Evolutionary conservation across 2,329 filamentous ascomycete genomes (phyloP).

Genomic region (Scopulariopsis brevicaulis): DNA sequence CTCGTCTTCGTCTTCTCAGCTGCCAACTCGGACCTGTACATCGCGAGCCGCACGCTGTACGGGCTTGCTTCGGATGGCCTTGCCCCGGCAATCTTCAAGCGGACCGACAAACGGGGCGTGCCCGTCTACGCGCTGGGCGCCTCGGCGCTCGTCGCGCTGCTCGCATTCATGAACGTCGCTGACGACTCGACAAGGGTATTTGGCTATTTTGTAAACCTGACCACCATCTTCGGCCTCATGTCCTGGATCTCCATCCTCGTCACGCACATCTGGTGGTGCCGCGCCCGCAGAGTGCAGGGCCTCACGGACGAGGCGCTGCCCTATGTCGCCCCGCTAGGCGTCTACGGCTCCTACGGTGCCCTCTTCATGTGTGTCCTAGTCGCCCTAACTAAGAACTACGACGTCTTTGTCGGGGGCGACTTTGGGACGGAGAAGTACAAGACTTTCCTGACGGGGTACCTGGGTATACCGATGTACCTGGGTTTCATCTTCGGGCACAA

Average conservation of each 20-base stretch:
- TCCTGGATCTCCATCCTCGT: conserved; percentile 59
- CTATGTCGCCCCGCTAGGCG: conserved; percentile 62
- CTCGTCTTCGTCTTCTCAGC: conserved; percentile 67
- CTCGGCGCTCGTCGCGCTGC: conserved; percentile 49
- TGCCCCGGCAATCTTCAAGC: conserved; percentile 60
- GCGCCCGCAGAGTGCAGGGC: conserved; percentile 48
- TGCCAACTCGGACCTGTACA: conserved; percentile 69
- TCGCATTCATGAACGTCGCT: conserved; percentile 58
- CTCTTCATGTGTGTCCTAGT: conserved; percentile 63
- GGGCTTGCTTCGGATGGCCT: conserved; percentile 61
- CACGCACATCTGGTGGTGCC: conserved; percentile 56
- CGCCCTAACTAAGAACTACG: conserved; percentile 72
- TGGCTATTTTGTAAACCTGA: conserved; percentile 55
- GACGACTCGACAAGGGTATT: conserved; percentile 47
- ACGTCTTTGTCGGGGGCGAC: conserved; percentile 50
- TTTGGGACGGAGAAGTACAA: conserved; percentile 41
- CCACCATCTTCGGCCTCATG: conserved; percentile 54
- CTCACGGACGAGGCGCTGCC: conserved; percentile 43
- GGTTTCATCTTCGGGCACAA: conserved; percentile 60
- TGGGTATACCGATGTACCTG: conserved; percentile 67
- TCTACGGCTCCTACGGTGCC: conserved; percentile 55
- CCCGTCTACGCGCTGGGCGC: conserved; percentile 54
- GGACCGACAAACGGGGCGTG: conserved; percentile 60
- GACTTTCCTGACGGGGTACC: conserved; percentile 67
- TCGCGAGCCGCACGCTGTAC: conserved; percentile 61